Evolutionary conservation across 306 rosid species (phyloP), one percentile per base, ranked within the genome.

Genomic region (Prunus padus): DNA sequence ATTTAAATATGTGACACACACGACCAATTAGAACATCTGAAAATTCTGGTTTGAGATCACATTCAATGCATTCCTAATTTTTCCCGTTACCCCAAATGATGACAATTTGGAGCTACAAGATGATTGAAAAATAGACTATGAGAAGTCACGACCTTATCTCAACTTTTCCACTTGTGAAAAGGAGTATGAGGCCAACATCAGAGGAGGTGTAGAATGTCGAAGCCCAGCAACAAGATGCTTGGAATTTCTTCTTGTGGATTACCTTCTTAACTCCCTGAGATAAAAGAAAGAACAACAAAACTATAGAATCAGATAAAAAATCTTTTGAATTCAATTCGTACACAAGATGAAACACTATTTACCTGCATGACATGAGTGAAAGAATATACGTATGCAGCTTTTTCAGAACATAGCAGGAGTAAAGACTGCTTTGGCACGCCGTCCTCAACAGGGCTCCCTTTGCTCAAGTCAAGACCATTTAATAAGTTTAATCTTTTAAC

Each of bases 261-360:
- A 94, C 98, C 86, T 87, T 94, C 88, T 92, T 94, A 45, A 92
- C 71, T 76, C 98, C 97, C 97, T 94, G 79, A 71, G 60, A 83
- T 80, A 56, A 33, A 67, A 42, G 57, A 76, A 57, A 67, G 22
- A 37, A 55, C 73, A 30, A 28, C 42, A 28, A 51, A 71, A 45
- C 70, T 55, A 33, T 9, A 46, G 74, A 72, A 80, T 84, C 37
- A 76, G 74, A 60, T 57, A 54, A 71, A 51, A n/a, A 25, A 8
- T 2, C 33, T 47, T 20, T 31, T 74, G 42, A 55, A 56, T 40
- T 73, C 59, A 33, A 72, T 75, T 23, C 31, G 26, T 44, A 44
- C 31, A 65, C 28, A 69, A 63, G 8, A 55, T 49, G 79, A 54
- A 79, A 65, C 63, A 68, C 67, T 33, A 40, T 1, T 70, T 77